Evolutionary conservation across 1,284 basidiomycete species (phyloP).

Genomic region (Ceratobasidium sp.): DNA sequence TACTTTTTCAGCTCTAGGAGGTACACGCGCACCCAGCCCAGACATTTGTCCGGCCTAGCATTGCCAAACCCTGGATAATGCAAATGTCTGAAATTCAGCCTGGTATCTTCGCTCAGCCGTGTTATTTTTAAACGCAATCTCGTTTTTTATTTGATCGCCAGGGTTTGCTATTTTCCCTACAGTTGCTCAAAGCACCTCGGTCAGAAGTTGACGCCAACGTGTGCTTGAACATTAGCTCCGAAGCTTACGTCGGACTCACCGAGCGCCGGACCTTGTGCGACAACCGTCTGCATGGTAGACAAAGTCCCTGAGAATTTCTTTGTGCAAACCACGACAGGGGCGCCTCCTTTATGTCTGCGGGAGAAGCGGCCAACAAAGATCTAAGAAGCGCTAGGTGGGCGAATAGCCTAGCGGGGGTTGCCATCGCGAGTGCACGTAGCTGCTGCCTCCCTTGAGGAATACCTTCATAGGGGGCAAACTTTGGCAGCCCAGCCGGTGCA

Average conservation of each 20-base stretch:
- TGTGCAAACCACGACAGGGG: neutral
- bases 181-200: neutral
- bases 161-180: neutral
- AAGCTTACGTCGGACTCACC: conserved; percentile 1
- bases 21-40: conserved; percentile 7
- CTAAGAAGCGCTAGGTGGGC: neutral
- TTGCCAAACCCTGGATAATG: conserved; percentile 9
- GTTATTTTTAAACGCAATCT: conserved; percentile 21
- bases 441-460: neutral
- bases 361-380: neutral
- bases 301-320: conserved; percentile 9
- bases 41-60: neutral
- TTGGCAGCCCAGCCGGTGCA: neutral
- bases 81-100: conserved; percentile 20
- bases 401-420: neutral
- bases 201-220: no score
- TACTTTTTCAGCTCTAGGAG: conserved; percentile 29
- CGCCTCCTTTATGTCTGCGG: conserved; percentile 1
- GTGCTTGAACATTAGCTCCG: no score
- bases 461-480: neutral
- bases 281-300: conserved; percentile 19
- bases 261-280: conserved; percentile 20
- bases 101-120: neutral
- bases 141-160: conserved; percentile 28
- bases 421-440: neutral